Conservation (phyloP, 2,329 filamentous ascomycete genomes). For the Alternaria gansuensis region DNA sequence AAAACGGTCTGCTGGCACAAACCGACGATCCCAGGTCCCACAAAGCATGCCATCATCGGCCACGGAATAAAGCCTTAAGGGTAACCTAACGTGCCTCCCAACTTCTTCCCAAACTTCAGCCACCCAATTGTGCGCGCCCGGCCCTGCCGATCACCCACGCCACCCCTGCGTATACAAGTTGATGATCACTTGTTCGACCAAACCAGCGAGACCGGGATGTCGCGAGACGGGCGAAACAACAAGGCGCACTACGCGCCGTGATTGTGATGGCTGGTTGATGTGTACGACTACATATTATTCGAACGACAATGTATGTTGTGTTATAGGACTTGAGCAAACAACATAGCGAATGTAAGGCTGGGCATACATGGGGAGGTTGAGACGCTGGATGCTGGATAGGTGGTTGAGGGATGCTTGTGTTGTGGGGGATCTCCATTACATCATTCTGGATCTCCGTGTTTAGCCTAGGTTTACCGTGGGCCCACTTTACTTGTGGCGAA, state of each 20-base stretch:
- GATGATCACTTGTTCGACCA: not conserved
- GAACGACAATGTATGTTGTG: not conserved
- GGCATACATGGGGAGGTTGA: not conserved
- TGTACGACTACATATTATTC: not conserved
- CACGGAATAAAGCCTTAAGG: not conserved
- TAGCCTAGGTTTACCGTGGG: constrained; percentile 8
- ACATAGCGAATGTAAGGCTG: not conserved
- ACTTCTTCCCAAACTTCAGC: constrained; percentile 10
- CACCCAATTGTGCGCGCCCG: constrained; percentile 19
- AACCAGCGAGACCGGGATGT: not conserved
- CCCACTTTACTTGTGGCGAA: not conserved
- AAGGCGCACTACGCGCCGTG: too few species aligned
- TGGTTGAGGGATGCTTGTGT: not conserved
- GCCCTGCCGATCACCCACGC: constrained; percentile 24
- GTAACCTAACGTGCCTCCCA: not conserved
- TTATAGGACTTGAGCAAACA: not conserved
- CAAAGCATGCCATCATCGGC: not conserved
- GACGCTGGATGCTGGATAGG: not conserved
- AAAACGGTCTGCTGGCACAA: not conserved
- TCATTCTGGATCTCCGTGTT: not conserved
- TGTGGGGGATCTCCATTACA: constrained; percentile 8
- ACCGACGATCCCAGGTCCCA: not conserved
- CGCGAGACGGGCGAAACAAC: not conserved
- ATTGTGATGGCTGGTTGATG: not conserved
- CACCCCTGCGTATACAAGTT: constrained; percentile 16